Evolutionary conservation across 2,329 filamentous ascomycete genomes (phyloP), one percentile per base, ranked within the genome.

Genomic region (Basipetospora chlamydospora): DNA sequence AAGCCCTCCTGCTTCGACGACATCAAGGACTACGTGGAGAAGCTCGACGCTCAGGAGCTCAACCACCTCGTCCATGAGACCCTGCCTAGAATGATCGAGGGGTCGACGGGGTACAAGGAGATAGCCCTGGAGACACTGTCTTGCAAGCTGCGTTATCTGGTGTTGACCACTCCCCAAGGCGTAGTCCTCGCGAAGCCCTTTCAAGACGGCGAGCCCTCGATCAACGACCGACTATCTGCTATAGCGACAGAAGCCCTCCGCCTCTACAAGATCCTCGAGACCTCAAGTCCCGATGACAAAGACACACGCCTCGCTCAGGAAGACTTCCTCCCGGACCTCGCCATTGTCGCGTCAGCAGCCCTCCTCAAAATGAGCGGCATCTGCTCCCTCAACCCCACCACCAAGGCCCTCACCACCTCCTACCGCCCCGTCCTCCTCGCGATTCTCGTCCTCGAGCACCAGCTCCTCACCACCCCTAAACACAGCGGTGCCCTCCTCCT

Each of bases 401-500:
- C 9, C 10, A 28, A 41, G 30, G 11, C 29, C n/a, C 29, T 15
- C 10, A 16, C 30, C 22, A 44, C 23, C 36, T n/a, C 13, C 29
- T 28, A 5, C 10, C 42, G 49, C 3, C 46, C 53, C 8, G 54
- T 73, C 13, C 48, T 73, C 1, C 66, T 65, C 31, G 70, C 68
- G 0, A 50, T 65, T 2, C 40, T 64, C 1, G 48, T 73, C 4
- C 56, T 74, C 1, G 66, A 73, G 22, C 54, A 60, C 10, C 67
- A 70, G 39, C 54, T 66, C 5, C 49, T 49, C n/a, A 47, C 52
- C 34, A 59, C 57, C 0, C 61, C 66, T 0, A 60, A 61, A 28
- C 61, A 71, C 30, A 58, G 58, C 33, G 53, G 61, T 1, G 52
- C 70, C 3, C 60, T 63, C 3, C 53, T 75, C 4, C 42, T 74